Base-by-base conservation (phyloP, 2,329 filamentous ascomycete species). In the Pseudofabraea citricarpa region DNA sequence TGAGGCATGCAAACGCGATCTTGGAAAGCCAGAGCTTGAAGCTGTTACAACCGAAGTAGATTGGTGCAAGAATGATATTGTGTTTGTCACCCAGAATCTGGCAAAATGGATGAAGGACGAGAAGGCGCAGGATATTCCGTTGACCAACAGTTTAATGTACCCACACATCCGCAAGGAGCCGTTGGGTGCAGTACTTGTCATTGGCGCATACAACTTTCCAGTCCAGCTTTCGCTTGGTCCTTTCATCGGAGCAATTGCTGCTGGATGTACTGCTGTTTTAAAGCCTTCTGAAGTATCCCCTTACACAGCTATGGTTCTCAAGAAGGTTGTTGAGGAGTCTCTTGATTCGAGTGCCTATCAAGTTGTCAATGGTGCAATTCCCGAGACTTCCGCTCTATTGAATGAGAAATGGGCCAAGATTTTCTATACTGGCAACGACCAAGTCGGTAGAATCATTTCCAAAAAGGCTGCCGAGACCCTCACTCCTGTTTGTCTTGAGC, bases 371-470 rank as follows among this genome's bases (percentile, higher is more conserved):
- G 93, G 93, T 47, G 82, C 72, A 21, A 68, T 95, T 16, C 74
- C 83, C 4, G 89, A 95, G 72, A 90, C 86, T 4, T 88, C 86
- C 36, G 82, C 81, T 10, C 70, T 97, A 35, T 76, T 98, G 24
- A 81, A 91, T 45, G 80, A 90, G 70, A 91, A 91, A 65, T 98
- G 90, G 85, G 90, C 94, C 70, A 97, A 96, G 77, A 94, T 98
- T 59, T 90, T 93, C 72, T 98, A 95, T 71, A 98, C 93, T 1
- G 93, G 93, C 43, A 83, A 81, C 57, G 75, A 77, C 41, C 70
- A 63, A 21, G 89, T 96, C 15, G 93, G 87, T 59, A 89, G 84
- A 60, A 90, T 97, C 58, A 83, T 97, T 41, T 79, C 88, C 37
- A 83, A 90, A 64, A 95, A 94, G 64, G 93, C 91, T 0, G 91